Evolutionary conservation across 495 filamentous ascomycete species (phyloP), one percentile per base, ranked within the genome.

Genomic region (Hypoxylon fragiforme): DNA sequence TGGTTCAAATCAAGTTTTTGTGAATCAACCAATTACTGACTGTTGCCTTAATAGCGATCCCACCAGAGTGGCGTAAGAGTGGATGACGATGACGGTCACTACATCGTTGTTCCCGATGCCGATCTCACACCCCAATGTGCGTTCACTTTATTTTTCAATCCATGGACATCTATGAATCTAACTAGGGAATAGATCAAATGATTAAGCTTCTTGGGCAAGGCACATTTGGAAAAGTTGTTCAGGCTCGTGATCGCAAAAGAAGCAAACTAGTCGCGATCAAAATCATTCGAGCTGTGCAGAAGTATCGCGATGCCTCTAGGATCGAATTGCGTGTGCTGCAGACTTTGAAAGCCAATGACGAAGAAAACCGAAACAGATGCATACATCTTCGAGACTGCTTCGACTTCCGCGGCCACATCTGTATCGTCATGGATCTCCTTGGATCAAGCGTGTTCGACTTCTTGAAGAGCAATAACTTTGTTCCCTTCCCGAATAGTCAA

Each of bases 381-480:
- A 98, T 98, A 44, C 94, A 98, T 69, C 78, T 98, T 18, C 84
- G 92, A 20, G 94, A 98, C 65, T 97, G 92, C 72, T 98, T 98
- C 74, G 94, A 98, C 68, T 97, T 87, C 76, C 84, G 92, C 15
- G 94, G 94, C 43, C 94, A 98, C 68, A 98, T 98, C 62, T 98
- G 94, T 77, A 98, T 98, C 63, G 94, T 98, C 60, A 98, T 95
- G 68, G 94, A 97, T 69, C 77, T 98, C 14, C 79, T 97, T 16
- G 94, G 94, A 16, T 92, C 96, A 62, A 97, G 92, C 65, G 94
- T 98, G 14, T 98, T 98, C 70, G 94, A 98, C 75, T 98, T 98
- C 64, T 77, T 98, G 36, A 98, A 98, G 75, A 84, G 85, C 61
- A 97, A 97, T 68, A 77, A 78, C 38, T 98, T 97, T 69, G 90